Conservation (phyloP, 805 yeast genomes). For the Brettanomyces bruxellensis region DNA sequence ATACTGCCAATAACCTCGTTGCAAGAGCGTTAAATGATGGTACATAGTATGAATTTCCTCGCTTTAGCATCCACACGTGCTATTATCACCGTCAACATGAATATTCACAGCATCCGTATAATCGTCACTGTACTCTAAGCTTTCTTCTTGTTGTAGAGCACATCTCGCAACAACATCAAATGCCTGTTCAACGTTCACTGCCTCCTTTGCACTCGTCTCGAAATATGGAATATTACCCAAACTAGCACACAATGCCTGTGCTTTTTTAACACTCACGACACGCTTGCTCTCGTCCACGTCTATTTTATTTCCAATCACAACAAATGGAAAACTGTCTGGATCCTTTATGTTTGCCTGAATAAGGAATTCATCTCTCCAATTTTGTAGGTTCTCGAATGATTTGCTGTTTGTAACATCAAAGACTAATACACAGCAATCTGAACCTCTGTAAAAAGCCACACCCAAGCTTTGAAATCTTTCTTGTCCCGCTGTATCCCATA, state of each 20-base stretch:
- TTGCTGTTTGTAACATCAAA: constrained; percentile 94
- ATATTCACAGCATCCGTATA: constrained; percentile 95
- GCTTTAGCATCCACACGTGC: constrained; percentile 63
- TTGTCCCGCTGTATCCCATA: constrained; percentile 99
- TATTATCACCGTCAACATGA: constrained; percentile 74
- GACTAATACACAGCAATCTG: constrained; percentile 94
- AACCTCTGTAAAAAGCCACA: constrained; percentile 95
- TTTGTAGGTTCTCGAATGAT: constrained; percentile 78
- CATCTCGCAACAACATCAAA: constrained; percentile 93
- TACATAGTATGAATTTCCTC: background rate
- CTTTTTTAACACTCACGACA: constrained; percentile 50
- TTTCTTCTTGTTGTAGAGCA: constrained; percentile 92
- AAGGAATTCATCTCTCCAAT: constrained; percentile 94
- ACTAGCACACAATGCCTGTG: constrained; percentile 32
- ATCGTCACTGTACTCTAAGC: constrained; percentile 85
- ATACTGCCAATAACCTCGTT: too few species aligned
- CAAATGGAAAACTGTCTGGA: constrained; percentile 94
- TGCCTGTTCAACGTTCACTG: constrained; percentile 90
- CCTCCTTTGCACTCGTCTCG: constrained; percentile 97
- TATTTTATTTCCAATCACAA: constrained; percentile 88
- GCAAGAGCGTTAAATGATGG: too few species aligned
- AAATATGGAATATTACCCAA: constrained; percentile 77
- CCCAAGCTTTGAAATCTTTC: constrained; percentile 95
- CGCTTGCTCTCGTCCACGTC: constrained; percentile 90
- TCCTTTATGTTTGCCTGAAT: constrained; percentile 89